Evolutionary conservation across 495 filamentous ascomycete species (phyloP), one percentile per base, ranked within the genome.

Genomic region (Lichenothelia convexa): DNA sequence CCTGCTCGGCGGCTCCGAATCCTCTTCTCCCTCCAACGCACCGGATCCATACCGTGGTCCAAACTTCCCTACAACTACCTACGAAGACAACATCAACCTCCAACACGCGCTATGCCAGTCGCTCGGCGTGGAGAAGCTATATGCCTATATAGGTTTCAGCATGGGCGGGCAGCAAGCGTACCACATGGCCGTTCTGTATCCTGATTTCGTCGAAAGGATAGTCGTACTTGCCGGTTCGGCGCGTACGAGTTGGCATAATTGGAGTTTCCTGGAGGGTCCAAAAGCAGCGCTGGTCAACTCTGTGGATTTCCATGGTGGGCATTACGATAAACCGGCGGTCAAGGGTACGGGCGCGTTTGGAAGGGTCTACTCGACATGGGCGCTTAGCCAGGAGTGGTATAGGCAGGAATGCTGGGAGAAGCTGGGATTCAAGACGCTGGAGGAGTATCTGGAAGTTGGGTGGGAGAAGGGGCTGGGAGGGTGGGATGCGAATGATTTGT

Each of bases 151-250:
- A 11, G 63, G 63, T 21, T 67, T 65, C 50, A 55, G 48, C 32
- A 67, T 67, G 63, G 63, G 57, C 40, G 63, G 59, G 7, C 60
- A 63, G 40, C 55, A 61, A 38, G 52, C 63, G n/a, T 67, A 64
- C 40, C 50, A 67, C 44, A 59, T 58, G 54, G 45, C 44, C 7
- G 46, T 45, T 11, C 46, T 65, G 37, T 62, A 55, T 31, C 57
- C 60, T 0, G 31, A 49, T 13, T 62, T 65, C 36, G 49, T 60
- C 18, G 44, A 56, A 32, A 44, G 53, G 39, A 49, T 48, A 20
- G 49, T 65, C 9, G 42, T 50, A 1, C 51, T 66, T 13, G 60
- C 58, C 34, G 51, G 55, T n/a, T 49, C 50, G 5, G 58, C 63
- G 0, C 48, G 51, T 16, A 65, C 63, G 1, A 55, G 49, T 34